Percentiles rank a stretch among this genome's conserved stretches.
These are phyloP conservation scores for Ceratobasidium sp. DNA, from an alignment of 1,284 basidiomycete genomes.

Conservation along the genomic window DNA sequence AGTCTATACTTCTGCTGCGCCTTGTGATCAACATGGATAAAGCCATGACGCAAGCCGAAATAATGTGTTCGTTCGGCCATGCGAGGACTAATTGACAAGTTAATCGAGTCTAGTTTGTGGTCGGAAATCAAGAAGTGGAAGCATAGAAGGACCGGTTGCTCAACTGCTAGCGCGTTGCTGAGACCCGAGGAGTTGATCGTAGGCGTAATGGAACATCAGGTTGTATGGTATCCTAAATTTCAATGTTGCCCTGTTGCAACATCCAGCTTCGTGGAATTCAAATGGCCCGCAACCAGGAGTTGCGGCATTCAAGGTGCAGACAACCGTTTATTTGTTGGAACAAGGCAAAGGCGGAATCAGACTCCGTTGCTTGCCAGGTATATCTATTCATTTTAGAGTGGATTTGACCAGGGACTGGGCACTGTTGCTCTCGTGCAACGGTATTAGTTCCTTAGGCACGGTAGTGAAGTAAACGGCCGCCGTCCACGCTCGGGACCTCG, in stretches of 20 bases:
- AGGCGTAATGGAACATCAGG: not conserved
- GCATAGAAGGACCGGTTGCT: not conserved
- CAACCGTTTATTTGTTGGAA: not conserved
- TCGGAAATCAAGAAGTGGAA: constrained; percentile 1
- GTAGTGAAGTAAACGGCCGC: not conserved
- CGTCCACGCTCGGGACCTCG: not conserved
- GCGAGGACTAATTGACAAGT: not conserved
- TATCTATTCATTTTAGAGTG: too few relatives aligned
- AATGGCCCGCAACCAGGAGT: too few relatives aligned
- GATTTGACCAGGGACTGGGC: too few relatives aligned
- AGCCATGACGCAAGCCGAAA: too few relatives aligned
- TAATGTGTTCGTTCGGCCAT: not conserved
- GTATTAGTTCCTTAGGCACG: not conserved
- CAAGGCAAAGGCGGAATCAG: too few relatives aligned
- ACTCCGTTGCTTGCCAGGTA: too few relatives aligned
- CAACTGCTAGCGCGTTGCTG: not conserved
- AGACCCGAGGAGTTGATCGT: not conserved
- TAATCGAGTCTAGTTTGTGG: not conserved
- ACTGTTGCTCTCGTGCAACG: too few relatives aligned
- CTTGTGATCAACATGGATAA: not conserved
- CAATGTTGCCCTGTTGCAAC: not conserved
- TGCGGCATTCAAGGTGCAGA: not conserved
- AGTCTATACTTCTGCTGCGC: not conserved
- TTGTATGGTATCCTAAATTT: not conserved
- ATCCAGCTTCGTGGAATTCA: not conserved